Percentiles rank a stretch among this genome's conserved stretches.
Conservation (phyloP, 768 basidiomycete species). For the Xanthoconium stramineum region DNA sequence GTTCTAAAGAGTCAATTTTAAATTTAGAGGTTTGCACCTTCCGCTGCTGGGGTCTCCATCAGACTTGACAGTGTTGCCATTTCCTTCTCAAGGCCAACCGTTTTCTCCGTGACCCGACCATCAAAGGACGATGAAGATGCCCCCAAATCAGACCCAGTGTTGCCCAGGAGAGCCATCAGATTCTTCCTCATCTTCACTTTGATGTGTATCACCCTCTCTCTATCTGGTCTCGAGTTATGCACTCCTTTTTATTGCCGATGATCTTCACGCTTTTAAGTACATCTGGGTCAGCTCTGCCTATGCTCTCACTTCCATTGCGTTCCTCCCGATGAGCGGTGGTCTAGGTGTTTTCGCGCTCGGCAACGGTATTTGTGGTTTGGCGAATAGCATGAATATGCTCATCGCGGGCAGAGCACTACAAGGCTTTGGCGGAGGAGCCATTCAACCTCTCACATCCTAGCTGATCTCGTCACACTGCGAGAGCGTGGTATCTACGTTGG, state of each 20-base stretch:
- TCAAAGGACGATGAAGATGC: not conserved
- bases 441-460: conserved; percentile 37
- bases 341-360: conserved; percentile 41
- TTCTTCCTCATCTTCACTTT: conserved; percentile 34
- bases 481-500: conserved; percentile 42
- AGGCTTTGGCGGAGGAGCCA: conserved; percentile 40
- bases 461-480: conserved; percentile 44
- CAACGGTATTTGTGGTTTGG: conserved; percentile 40
- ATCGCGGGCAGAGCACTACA: conserved; percentile 43
- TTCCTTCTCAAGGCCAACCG: too few relatives aligned
- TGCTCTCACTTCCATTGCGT: conserved; percentile 37
- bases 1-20: too few relatives aligned
- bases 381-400: conserved; percentile 39
- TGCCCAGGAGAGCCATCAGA: not conserved
- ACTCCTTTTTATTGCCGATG: conserved; percentile 40
- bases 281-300: conserved; percentile 47
- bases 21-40: too few relatives aligned
- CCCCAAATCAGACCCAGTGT: not conserved
- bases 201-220: conserved; percentile 26
- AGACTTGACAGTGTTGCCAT: too few relatives aligned
- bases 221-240: conserved; percentile 36
- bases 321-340: conserved; percentile 39
- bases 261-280: conserved; percentile 37
- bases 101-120: not conserved
- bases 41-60: too few relatives aligned